Evolutionary conservation across 1,139 yeast species (phyloP).

Genomic region (Nakaseomyces nivariensis): DNA sequence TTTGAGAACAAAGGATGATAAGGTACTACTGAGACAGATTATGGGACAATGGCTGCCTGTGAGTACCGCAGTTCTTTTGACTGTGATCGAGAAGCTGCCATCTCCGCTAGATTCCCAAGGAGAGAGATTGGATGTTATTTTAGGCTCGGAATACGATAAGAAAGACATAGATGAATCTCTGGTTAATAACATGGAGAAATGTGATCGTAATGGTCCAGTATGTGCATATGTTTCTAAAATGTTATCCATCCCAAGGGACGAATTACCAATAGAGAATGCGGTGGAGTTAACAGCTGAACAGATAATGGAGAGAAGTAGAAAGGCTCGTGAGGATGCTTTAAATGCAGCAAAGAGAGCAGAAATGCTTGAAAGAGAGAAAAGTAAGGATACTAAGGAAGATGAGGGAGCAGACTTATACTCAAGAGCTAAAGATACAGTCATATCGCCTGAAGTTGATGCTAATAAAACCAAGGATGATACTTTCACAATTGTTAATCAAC

Average conservation of each 20-base stretch:
- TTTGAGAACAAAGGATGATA: conserved; percentile 66
- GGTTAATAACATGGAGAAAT: conserved; percentile 47
- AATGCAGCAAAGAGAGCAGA: conserved; percentile 61
- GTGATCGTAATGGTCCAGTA: conserved; percentile 55
- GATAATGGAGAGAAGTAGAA: conserved; percentile 53
- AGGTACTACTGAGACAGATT: conserved; percentile 51
- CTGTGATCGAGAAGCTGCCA: conserved; percentile 79
- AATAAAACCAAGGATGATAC: conserved; percentile 9
- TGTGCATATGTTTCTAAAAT: conserved; percentile 87
- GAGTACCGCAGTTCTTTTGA: conserved; percentile 71
- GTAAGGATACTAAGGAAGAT: conserved; percentile 10
- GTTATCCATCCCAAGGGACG: conserved; percentile 71
- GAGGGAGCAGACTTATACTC: conserved; percentile 23
- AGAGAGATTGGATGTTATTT: conserved; percentile 56
- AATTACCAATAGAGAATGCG: conserved; percentile 45
- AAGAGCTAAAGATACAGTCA: conserved; percentile 22
- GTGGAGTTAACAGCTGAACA: conserved; percentile 37
- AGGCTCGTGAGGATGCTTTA: conserved; percentile 47
- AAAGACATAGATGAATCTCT: conserved; percentile 42
- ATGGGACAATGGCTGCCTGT: conserved; percentile 94
- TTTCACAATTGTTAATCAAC: conserved; percentile 18
- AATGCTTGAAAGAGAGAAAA: conserved; percentile 35
- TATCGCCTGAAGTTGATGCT: conserved; percentile 23
- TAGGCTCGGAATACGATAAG: conserved; percentile 47
- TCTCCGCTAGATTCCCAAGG: conserved; percentile 72